Base-by-base conservation (phyloP, 2,329 filamentous ascomycete genomes). In the Thielaviopsis musarum region DNA sequence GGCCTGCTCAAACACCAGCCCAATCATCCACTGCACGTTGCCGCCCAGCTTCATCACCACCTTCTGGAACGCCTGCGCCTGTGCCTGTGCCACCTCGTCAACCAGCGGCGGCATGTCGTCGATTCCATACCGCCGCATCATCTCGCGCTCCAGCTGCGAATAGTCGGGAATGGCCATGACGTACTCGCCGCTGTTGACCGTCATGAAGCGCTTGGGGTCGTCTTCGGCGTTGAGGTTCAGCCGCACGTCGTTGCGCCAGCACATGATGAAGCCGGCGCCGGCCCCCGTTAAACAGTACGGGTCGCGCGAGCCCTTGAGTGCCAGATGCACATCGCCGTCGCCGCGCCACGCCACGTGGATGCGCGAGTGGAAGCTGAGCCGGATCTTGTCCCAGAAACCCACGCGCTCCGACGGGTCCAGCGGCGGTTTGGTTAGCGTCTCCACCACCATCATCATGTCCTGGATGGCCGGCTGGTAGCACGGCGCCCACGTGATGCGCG, bases 361-460 rank as follows among this genome's bases (percentile, higher is more conserved):
- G 21, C 89, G 83, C 1, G 94, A 97, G 70, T 98, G 93, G 70
- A 96, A 95, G 66, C 85, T 91, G 45, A 98, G 78, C 59, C 93
- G 80, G 57, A 98, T 91, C 76, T 98, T 98, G 72, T 98, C 93
- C 93, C 93, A 98, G 74, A 98, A 98, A 2, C 93, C 93, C 54
- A 95, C 89, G 59, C 87, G 80, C 64, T 98, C 94, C 0, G 93
- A 97, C 1, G 88, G 86, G 69, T 98, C 94, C 28, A 96, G 77
- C 63, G 91, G 91, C 7, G 91, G 89, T 69, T 98, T 98, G 0
- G 91, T 96, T 69, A 98, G 97, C 2, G 88, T 91, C 71, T 98
- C 93, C 62, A 98, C 87, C 26, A 91, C 91, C 80, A 97, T 96
- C 93, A 98, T 98, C 87, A 97, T 95, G 68, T 98, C 94, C 70